These are phyloP conservation scores for Phyllachora maydis DNA, from an alignment of 2,329 filamentous ascomycete species.

Conservation along the genomic window DNA sequence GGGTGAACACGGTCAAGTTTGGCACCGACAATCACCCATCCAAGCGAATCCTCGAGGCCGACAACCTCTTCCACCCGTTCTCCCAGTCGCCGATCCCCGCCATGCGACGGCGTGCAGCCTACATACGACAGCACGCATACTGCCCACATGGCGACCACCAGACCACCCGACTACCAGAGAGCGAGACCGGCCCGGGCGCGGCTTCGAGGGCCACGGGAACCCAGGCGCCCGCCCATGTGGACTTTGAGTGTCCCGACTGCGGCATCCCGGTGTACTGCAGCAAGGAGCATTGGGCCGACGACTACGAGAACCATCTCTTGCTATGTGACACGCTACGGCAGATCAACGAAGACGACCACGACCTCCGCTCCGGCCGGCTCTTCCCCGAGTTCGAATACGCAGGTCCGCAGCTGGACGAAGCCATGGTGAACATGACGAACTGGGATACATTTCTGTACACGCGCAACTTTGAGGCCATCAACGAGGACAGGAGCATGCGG, in stretches of 20 bases:
- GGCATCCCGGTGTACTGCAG: slow-evolving; percentile 87
- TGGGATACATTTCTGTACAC: slow-evolving; percentile 97
- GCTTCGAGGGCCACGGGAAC: slow-evolving; percentile 23
- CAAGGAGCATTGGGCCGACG: slow-evolving; percentile 86
- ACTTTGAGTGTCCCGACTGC: slow-evolving; percentile 92
- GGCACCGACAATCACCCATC: too few species aligned
- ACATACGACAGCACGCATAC: slow-evolving; percentile 82
- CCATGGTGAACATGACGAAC: slow-evolving; percentile 89
- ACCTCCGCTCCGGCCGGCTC: slow-evolving; percentile 71
- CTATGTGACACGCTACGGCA: slow-evolving; percentile 81
- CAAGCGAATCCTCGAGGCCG: slow-evolving; percentile 31
- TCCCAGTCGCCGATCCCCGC: slow-evolving; percentile 73
- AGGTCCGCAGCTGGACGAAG: slow-evolving; percentile 74
- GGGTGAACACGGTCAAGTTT: background rate
- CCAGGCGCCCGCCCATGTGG: slow-evolving; percentile 58
- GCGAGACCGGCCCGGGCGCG: slow-evolving; percentile 38
- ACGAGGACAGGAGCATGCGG: slow-evolving; percentile 74
- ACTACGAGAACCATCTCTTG: slow-evolving; percentile 82
- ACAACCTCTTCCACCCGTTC: slow-evolving; percentile 88
- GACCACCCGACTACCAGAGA: slow-evolving; percentile 47
- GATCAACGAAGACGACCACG: slow-evolving; percentile 97
- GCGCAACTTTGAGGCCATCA: slow-evolving; percentile 74
- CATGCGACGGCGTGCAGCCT: slow-evolving; percentile 72
- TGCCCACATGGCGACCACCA: slow-evolving; percentile 83
- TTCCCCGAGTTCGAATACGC: slow-evolving; percentile 93